A percentile compares a stretch with the other conserved stretches of the same genome.
phyloP scores from a whole-genome alignment of 345 rosid genomes.

The Lepidium aucheri region DNA sequence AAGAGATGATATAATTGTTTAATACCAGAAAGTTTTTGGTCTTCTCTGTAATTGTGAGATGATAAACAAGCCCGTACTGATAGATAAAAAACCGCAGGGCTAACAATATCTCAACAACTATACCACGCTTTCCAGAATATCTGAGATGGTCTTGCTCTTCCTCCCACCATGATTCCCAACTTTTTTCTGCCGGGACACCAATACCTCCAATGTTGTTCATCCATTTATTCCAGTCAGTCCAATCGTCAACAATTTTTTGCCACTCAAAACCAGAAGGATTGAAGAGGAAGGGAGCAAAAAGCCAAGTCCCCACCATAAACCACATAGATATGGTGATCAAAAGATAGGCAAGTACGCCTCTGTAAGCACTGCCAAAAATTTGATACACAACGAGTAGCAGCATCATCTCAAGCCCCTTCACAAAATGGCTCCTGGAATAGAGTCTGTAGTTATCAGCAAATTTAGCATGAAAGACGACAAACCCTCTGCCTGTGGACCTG shows the following conservation, averaged over 20 bases:
- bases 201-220: conserved; percentile 87
- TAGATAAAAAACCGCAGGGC: conserved; percentile 83
- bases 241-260: conserved; percentile 99
- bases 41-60: conserved; percentile 47
- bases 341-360: conserved; percentile 80
- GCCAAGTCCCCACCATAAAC: conserved; percentile 99
- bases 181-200: conserved; percentile 93
- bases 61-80: conserved; percentile 95
- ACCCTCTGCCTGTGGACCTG: conserved; percentile 95
- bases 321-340: conserved; percentile 92
- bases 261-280: conserved; percentile 99
- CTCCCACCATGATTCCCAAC: conserved; percentile 99
- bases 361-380: conserved; percentile 76
- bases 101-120: conserved; percentile 77
- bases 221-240: conserved; percentile 99
- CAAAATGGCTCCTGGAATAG: conserved; percentile 97
- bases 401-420: conserved; percentile 96
- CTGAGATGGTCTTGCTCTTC: conserved; percentile 96
- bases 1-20: not conserved
- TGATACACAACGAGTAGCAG: conserved; percentile 81
- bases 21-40: conserved; percentile 64
- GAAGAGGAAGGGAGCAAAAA: conserved; percentile 95
- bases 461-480: conserved; percentile 98
- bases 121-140: conserved; percentile 89
- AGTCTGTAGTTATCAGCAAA: conserved; percentile 98